Evolutionary conservation across 306 rosid species (phyloP).

Genomic region (Pueraria montana): DNA sequence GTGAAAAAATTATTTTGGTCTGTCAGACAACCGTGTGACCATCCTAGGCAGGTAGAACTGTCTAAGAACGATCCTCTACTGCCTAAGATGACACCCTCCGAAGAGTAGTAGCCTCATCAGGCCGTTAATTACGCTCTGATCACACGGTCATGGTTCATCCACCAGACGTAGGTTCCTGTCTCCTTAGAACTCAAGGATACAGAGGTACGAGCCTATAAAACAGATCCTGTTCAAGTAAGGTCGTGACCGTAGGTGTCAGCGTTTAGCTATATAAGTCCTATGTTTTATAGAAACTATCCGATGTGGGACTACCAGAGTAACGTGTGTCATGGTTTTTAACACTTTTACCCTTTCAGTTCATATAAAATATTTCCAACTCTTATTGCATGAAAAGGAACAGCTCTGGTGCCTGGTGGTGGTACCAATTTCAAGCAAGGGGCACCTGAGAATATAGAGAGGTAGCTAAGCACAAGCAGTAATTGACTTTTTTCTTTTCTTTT

Average conservation of each 20-base stretch:
- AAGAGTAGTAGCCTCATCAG: accelerated
- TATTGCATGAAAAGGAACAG: not conserved
- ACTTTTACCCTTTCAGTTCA: no score
- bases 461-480: not conserved
- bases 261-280: not conserved
- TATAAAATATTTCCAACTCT: no score
- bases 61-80: not conserved
- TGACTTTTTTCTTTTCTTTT: not conserved
- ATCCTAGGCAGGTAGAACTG: not conserved
- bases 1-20: not conserved
- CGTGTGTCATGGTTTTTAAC: not conserved
- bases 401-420: constrained; percentile 52
- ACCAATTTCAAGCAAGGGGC: constrained; percentile 79
- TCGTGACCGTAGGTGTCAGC: not conserved
- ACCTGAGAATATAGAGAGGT: constrained; percentile 54
- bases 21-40: not conserved
- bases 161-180: constrained; percentile 36
- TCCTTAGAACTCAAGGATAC: constrained; percentile 25
- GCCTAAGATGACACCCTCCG: no score
- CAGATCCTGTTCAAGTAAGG: constrained; percentile 45
- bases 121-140: constrained; percentile 43
- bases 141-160: constrained; percentile 18
- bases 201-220: constrained; percentile 31
- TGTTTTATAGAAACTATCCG: no score
- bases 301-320: not conserved